These are phyloP conservation scores for Alternaria triticina DNA, from an alignment of 2,329 filamentous ascomycete genomes.

Conservation along the genomic window DNA sequence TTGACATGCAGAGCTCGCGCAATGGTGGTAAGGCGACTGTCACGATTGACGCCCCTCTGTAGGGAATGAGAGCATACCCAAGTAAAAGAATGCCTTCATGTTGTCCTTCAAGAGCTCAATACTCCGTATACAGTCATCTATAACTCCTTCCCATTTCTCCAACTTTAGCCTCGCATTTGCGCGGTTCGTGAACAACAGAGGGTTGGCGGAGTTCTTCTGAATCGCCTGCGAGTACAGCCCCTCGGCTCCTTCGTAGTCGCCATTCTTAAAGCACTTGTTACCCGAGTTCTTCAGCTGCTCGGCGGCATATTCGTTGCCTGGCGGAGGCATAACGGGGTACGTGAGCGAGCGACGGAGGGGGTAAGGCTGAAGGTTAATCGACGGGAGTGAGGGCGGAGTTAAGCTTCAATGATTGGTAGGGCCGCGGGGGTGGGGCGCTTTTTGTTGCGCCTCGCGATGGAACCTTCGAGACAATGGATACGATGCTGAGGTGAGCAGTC, in stretches of 20 bases:
- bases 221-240: constrained; percentile 79
- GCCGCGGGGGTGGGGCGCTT: constrained; percentile 23
- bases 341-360: constrained; percentile 2
- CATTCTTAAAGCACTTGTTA: constrained; percentile 68
- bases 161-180: constrained; percentile 82
- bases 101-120: constrained; percentile 70
- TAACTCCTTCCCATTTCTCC: constrained; percentile 73
- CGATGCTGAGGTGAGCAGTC: constrained; percentile 24
- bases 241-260: constrained; percentile 71
- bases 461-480: constrained; percentile 31
- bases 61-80: constrained; percentile 52
- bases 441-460: constrained; percentile 20
- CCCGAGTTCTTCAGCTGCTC: constrained; percentile 60
- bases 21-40: neutral
- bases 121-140: constrained; percentile 77
- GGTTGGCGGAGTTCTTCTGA: constrained; percentile 76
- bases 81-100: constrained; percentile 84
- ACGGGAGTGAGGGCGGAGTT: constrained; percentile 29
- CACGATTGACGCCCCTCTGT: neutral
- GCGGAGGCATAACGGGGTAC: constrained; percentile 25
- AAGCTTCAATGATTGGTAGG: constrained; percentile 30
- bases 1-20: neutral
- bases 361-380: neutral
- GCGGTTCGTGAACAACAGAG: constrained; percentile 86
- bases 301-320: constrained; percentile 49